phyloP scores from a whole-genome alignment of 176 grass and related monocot species.

The Saccharum officinarum region DNA sequence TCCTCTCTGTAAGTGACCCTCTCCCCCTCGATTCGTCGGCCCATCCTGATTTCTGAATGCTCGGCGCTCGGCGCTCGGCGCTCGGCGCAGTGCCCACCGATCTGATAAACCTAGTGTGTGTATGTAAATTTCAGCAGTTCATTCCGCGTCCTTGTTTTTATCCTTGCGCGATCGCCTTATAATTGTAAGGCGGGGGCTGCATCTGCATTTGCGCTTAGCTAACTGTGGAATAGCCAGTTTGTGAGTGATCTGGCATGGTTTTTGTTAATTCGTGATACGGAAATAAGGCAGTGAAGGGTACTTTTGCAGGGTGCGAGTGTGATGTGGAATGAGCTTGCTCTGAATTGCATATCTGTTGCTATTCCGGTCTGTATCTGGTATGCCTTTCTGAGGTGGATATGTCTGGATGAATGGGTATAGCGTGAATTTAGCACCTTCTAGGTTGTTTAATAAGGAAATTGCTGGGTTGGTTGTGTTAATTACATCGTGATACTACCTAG shows the following conservation, averaged over 20 bases:
- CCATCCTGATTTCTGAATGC: neutral
- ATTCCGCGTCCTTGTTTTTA: neutral
- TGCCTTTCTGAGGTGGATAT: neutral
- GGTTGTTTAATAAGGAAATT: neutral
- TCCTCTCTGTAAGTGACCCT: conserved; percentile 23
- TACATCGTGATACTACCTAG: neutral
- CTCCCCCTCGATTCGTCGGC: neutral
- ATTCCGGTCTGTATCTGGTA: neutral
- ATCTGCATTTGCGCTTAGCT: neutral
- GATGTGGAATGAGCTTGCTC: neutral
- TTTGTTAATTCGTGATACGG: neutral
- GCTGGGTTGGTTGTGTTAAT: neutral
- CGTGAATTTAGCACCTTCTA: neutral
- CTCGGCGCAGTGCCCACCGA: neutral
- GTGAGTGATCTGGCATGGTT: neutral
- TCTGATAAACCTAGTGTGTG: neutral
- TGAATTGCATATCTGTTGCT: neutral
- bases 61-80: neutral
- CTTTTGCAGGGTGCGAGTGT: neutral
- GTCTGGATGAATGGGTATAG: neutral
- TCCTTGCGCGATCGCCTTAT: neutral
- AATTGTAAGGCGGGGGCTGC: neutral
- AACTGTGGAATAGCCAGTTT: neutral
- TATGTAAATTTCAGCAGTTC: neutral
- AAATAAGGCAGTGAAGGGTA: neutral